Conservation (phyloP, 495 filamentous ascomycete species). For the Pseudomonodictys pantanalensis region DNA sequence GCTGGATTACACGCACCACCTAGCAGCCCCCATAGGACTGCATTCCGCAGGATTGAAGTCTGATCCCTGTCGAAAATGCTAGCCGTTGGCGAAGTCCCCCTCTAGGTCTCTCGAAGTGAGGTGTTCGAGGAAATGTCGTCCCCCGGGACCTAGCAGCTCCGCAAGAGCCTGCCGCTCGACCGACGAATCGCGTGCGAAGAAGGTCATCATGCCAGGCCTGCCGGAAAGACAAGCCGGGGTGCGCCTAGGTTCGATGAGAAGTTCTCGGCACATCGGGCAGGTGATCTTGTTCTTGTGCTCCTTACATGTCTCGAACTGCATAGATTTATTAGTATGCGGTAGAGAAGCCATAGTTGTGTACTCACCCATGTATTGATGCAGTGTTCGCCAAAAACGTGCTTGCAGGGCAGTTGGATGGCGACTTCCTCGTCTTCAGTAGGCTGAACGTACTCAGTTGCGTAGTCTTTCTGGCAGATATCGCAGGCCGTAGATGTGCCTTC, state of each 20-base stretch:
- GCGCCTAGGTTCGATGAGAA: conserved; percentile 11
- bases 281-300: conserved; percentile 33
- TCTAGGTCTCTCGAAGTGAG: conserved; percentile 1
- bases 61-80: no score
- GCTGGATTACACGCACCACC: no score
- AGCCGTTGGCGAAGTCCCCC: conserved; percentile 13
- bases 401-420: conserved; percentile 31
- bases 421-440: conserved; percentile 31
- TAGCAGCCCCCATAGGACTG: no score
- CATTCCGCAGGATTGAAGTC: no score
- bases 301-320: conserved; percentile 27
- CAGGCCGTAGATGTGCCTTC: conserved; percentile 12
- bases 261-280: conserved; percentile 32
- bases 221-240: background rate
- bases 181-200: background rate
- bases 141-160: background rate
- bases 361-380: conserved; percentile 28
- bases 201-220: background rate
- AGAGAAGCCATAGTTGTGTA: background rate
- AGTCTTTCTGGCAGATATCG: conserved; percentile 35
- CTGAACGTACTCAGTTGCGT: conserved; percentile 12
- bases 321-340: background rate
- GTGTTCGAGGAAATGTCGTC: background rate
- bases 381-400: conserved; percentile 32
- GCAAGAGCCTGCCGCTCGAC: background rate